These are phyloP conservation scores for Craspedostauros australis DNA, from an alignment of 108 stramenopile genomes.

Conservation along the genomic window DNA sequence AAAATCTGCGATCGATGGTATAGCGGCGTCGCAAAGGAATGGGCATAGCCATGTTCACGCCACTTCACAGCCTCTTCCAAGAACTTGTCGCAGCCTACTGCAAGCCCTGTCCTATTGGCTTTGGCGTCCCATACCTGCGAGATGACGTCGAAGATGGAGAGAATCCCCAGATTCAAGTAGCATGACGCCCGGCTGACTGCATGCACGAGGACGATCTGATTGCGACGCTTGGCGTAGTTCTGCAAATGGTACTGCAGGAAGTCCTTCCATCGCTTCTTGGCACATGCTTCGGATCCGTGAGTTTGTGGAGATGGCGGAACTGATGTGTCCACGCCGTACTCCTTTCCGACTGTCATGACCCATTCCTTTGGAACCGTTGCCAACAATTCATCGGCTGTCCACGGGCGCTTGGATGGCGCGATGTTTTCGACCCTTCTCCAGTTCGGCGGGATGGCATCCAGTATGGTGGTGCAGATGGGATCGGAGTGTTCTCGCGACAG, in stretches of 20 bases:
- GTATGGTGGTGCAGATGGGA: too few species aligned
- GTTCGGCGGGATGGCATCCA: slow-evolving; percentile 4
- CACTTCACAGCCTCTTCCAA: slow-evolving; percentile 64
- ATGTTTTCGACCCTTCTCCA: slow-evolving; percentile 12
- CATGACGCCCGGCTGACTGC: slow-evolving; percentile 56
- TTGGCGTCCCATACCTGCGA: slow-evolving; percentile 30
- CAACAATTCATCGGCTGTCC: slow-evolving; percentile 26
- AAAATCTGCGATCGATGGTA: slow-evolving; percentile 25
- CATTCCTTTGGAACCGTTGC: slow-evolving; percentile 19
- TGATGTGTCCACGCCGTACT: slow-evolving; percentile 42
- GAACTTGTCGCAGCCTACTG: slow-evolving; percentile 44
- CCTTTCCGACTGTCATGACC: slow-evolving; percentile 28
- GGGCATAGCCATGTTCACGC: slow-evolving; percentile 57
- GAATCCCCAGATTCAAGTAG: slow-evolving; percentile 62
- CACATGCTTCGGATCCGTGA: slow-evolving; percentile 35
- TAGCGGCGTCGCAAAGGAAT: slow-evolving; percentile 36
- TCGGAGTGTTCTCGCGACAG: too few species aligned
- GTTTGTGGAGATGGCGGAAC: slow-evolving; percentile 57
- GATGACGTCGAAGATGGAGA: slow-evolving; percentile 49
- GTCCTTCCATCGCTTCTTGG: slow-evolving; percentile 41
- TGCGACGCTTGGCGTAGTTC: slow-evolving; percentile 44
- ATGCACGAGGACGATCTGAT: slow-evolving; percentile 37
- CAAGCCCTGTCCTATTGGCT: not conserved
- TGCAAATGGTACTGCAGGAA: slow-evolving; percentile 35
- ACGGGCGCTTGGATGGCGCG: slow-evolving; percentile 17